Evolutionary conservation across 257 asterid genomes (phyloP).

Genomic region (Salvia splendens): DNA sequence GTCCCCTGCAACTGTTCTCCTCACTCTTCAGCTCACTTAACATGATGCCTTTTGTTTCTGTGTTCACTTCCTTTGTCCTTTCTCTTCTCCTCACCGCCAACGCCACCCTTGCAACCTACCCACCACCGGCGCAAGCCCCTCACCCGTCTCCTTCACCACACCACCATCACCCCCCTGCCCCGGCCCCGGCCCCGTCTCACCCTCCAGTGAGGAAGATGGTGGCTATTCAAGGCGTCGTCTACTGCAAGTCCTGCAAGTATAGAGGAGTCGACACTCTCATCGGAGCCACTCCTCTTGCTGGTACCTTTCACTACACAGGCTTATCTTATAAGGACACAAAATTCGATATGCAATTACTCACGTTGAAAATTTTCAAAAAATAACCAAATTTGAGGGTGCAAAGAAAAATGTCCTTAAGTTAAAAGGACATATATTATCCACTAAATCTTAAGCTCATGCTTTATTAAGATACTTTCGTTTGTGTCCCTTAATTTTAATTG

Average conservation of each 20-base stretch:
- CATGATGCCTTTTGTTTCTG: slow-evolving; percentile 34
- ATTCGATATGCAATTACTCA: no score
- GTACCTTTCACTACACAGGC: slow-evolving; percentile 22
- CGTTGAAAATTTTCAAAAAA: no score
- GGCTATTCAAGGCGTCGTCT: slow-evolving; percentile 58
- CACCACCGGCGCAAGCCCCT: slow-evolving; percentile 34
- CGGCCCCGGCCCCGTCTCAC: slow-evolving; percentile 15
- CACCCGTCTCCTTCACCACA: slow-evolving; percentile 29
- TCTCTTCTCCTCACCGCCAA: slow-evolving; percentile 37
- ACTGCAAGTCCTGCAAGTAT: slow-evolving; percentile 70
- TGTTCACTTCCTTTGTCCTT: slow-evolving; percentile 28
- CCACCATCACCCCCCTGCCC: slow-evolving; percentile 31
- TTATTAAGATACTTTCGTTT: no score
- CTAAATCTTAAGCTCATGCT: no score
- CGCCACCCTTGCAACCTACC: neutral
- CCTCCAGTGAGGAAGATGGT: slow-evolving; percentile 41
- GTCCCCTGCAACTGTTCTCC: neutral
- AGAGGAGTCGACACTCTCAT: slow-evolving; percentile 46
- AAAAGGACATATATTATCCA: no score
- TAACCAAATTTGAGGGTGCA: no score
- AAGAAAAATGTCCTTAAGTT: no score
- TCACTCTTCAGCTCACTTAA: neutral
- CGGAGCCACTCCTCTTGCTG: slow-evolving; percentile 53
- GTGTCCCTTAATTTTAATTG: no score
- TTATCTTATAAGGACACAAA: no score